Evolutionary conservation across 2,329 filamentous ascomycete species (phyloP), one percentile per base, ranked within the genome.

Genomic region (Colletotrichum sp.): DNA sequence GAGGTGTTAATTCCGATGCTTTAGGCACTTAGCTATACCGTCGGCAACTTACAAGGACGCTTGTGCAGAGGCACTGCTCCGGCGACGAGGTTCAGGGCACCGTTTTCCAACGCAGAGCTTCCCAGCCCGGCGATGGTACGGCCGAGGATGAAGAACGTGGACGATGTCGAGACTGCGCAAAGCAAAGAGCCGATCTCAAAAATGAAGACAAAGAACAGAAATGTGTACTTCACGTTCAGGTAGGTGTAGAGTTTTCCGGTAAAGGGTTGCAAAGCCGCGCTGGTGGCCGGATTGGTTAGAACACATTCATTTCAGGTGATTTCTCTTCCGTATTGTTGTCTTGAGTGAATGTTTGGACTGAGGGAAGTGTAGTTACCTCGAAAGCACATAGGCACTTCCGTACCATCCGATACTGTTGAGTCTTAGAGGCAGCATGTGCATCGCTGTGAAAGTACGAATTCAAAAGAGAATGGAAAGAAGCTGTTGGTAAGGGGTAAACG

Each of bases 341-440:
- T n/a, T 5, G 0, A 12, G 5, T 48, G 38, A 2, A 0, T 12
- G 0, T 12, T 1, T 48, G 38, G 9, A 10, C 38, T n/a, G 9
- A n/a, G 0, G 43, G 18, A 0, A 1, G 5, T 0, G 0, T 48
- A 21, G 10, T 21, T 48, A 48, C 43, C 43, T 48, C 0, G 43
- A 21, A 0, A 48, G 43, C 0, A 48, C 43, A 1, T 48, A 48
- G 18, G 4, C 43, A n/a, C 43, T 48, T 4, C 43, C 43, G 43
- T 48, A 48, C 43, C 43, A 48, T 2, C 43, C 43, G n/a, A 48
- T 48, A 48, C 43, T 48, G 43, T 48, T 48, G 10, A 48, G 43
- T 24, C 7, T 38, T 8, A 3, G 1, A 1, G 36, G 18, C 1
- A 43, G 36, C 36, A 16, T 38, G 34, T 16, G 34, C 34, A 7